Evolutionary conservation across 352 stramenopile species (phyloP), one percentile per base, ranked within the genome.

Genomic region (Albugo laibachii): DNA sequence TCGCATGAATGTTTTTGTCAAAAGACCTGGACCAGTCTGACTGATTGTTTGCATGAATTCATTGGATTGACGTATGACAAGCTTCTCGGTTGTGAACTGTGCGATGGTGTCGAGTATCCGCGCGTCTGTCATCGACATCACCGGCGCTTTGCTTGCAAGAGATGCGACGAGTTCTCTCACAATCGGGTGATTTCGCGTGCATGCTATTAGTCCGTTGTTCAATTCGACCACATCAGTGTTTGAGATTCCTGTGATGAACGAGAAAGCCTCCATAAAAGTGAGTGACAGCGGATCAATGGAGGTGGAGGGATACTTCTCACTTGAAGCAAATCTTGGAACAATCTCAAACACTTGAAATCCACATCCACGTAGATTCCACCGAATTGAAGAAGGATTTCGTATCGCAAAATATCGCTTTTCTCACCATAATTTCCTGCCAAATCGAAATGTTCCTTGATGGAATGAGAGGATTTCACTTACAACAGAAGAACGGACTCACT

Each of bases 351-450:
- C 48, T 76, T 55, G 20, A 85, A 66, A 48, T 85, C 73, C 34
- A 80, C 62, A 39, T 85, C 73, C 8, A 75, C 71, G 47, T 85
- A 85, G 13, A 83, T 54, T 31, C 73, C 73, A 13, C 73, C 73
- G 13, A 63, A n/a, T 15, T 45, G 47, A 13, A 54, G 47, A 18
- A 85, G 56, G 48, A 85, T 64, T 62, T 85, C 73, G 50, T 85
- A 85, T 18, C 73, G 63, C 18, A 78, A 51, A 38, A 85, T 83
- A 49, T 85, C 73, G 3, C 67, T 75, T 47, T 80, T 84, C 50
- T 82, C 64, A 0, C 73, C 73, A 53, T 59, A 80, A 49, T 85
- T 85, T 38, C 11, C 48, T 11, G 73, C 73, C 6, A 57, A 49
- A 4, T 63, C 51, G 39, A 71, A 83, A 1, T 66, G 66, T 45